Evolutionary conservation across 2,329 filamentous ascomycete genomes (phyloP), one percentile per base, ranked within the genome.

Genomic region (Zalaria obscura): DNA sequence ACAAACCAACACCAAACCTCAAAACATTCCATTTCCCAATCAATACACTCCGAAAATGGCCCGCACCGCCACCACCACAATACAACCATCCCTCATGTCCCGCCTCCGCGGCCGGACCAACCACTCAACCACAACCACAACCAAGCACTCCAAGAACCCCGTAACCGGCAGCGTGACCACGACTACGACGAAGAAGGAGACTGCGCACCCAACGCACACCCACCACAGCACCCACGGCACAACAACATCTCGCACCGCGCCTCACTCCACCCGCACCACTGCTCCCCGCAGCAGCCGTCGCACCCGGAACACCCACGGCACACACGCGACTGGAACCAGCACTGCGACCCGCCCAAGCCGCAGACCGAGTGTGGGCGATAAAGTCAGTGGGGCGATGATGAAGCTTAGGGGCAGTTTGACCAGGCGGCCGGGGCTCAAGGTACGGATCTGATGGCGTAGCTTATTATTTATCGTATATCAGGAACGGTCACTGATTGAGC

Each of bases 361-460:
- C 54, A 75, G 78, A 52, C 70, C 75, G 3, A 75, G 70, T 33
- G 66, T 88, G 49, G 80, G 80, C 37, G 83, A 89, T 65, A 89
- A 88, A 63, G 71, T 89, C 51, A 78, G 73, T 39, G 84, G 84
- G 11, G 83, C 82, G 0, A 66, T 89, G 58, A 69, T 83, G 65
- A 84, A 75, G 66, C 61, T 89, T 48, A 78, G 76, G 60, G 83
- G 84, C 5, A 75, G 67, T 41, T 56, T 89, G 43, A 87, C 79
- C 1, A 62, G 75, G 38, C 69, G 76, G 34, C 79, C 82, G 2
- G 83, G 78, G 25, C 63, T 81, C 49, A 88, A 88, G 77, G 76
- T 76, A 55, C 50, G 54, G 47, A 37, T 40, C 10, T 36, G n/a
- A 7, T 34, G 6, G 18, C 2, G n/a, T 25, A 18, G 3, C n/a